A percentile compares a stretch with the other conserved stretches of the same genome.
Evolutionary conservation across 176 grass and related monocot genomes (phyloP).

Genomic region (Cocos nucifera): DNA sequence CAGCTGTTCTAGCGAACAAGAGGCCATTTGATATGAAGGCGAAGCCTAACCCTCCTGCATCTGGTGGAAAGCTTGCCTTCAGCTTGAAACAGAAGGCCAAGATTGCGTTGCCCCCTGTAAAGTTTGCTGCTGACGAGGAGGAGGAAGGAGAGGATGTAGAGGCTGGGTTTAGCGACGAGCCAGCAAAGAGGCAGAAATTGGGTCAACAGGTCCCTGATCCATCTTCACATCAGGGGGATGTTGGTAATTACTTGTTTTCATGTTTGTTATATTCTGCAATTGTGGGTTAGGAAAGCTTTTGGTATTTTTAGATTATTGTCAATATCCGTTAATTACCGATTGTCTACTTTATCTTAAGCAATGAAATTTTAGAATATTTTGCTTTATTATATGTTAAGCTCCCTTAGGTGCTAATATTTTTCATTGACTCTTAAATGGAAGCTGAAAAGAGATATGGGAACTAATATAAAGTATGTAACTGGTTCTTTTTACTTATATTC

Average conservation of each 20-base stretch:
- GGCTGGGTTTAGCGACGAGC: slow-evolving; percentile 27
- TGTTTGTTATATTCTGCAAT: background rate
- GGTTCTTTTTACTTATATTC: too few species aligned
- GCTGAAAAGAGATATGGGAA: too few species aligned
- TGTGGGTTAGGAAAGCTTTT: background rate
- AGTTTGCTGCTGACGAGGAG: slow-evolving; percentile 54
- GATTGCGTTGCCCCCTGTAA: slow-evolving; percentile 34
- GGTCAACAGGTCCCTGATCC: slow-evolving; percentile 8
- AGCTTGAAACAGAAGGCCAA: slow-evolving; percentile 87
- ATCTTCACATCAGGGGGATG: slow-evolving; percentile 26
- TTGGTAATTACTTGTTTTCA: slow-evolving; percentile 78
- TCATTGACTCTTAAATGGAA: too few species aligned
- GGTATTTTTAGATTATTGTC: too few species aligned
- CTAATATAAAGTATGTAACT: too few species aligned
- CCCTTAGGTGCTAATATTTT: too few species aligned
- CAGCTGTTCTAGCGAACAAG: slow-evolving; percentile 28
- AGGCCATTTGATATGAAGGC: slow-evolving; percentile 40
- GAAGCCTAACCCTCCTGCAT: slow-evolving; percentile 15
- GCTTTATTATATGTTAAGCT: too few species aligned
- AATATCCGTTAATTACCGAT: too few species aligned
- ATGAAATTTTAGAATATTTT: too few species aligned
- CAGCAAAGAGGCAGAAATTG: slow-evolving; percentile 39
- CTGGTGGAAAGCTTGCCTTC: slow-evolving; percentile 72
- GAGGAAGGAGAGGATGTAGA: slow-evolving; percentile 25
- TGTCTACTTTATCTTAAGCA: too few species aligned